A percentile compares a stretch with the other conserved stretches of the same genome.
Conservation (phyloP, 331 rosid genomes). For the Prunus yedoensis region DNA sequence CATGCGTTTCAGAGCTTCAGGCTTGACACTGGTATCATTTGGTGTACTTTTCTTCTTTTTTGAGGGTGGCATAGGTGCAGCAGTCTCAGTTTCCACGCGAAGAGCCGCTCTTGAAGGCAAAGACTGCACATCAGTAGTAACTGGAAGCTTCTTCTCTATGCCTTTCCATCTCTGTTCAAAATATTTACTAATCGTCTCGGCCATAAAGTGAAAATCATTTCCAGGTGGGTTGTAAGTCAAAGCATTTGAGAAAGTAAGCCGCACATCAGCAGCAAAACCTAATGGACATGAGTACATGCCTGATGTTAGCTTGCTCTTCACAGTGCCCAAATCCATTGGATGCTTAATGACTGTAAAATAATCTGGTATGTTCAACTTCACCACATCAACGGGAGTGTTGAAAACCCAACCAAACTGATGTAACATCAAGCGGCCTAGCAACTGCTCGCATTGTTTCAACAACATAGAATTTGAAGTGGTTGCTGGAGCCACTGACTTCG, state of each 20-base stretch:
- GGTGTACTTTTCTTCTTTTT: constrained; percentile 54
- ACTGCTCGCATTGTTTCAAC: constrained; percentile 59
- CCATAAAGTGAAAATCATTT: constrained; percentile 66
- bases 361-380: constrained; percentile 79
- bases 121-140: constrained; percentile 29
- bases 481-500: constrained; percentile 39
- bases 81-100: constrained; percentile 36
- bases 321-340: constrained; percentile 94
- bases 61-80: constrained; percentile 42
- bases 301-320: constrained; percentile 56
- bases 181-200: constrained; percentile 47
- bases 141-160: constrained; percentile 64
- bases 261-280: constrained; percentile 74
- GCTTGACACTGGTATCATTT: constrained; percentile 33
- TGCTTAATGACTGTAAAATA: constrained; percentile 75
- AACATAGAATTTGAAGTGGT: constrained; percentile 42
- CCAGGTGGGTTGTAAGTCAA: constrained; percentile 78
- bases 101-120: constrained; percentile 41
- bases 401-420: constrained; percentile 69
- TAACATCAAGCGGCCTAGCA: constrained; percentile 52
- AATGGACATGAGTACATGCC: constrained; percentile 55
- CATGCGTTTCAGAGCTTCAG: constrained; percentile 35
- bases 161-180: constrained; percentile 78
- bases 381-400: constrained; percentile 69
- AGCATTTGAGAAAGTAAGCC: constrained; percentile 82